Percentiles rank a stretch among this genome's conserved stretches.
Evolutionary conservation across 768 basidiomycete genomes (phyloP).

Genomic region (button mushroom (Agaricus bisporus)): DNA sequence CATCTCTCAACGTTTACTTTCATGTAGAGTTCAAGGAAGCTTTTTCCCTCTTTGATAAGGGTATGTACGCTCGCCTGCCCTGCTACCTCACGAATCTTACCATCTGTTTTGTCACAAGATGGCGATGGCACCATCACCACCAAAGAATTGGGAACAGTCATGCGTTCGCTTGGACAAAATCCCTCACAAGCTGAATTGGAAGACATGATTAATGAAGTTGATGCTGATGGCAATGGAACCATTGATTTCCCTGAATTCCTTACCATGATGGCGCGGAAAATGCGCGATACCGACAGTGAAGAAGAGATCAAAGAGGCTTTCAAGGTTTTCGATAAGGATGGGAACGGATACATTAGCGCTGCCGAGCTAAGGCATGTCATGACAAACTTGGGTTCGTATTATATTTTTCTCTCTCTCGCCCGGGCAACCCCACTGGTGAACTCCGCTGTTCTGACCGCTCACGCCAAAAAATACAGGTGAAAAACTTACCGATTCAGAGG

Average conservation of each 20-base stretch:
- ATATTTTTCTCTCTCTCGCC: no score
- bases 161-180: slow-evolving; percentile 39
- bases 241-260: slow-evolving; percentile 44
- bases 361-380: slow-evolving; percentile 92
- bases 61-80: slow-evolving; percentile 33
- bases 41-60: slow-evolving; percentile 96
- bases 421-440: no score
- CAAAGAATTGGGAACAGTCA: slow-evolving; percentile 37
- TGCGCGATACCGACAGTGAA: slow-evolving; percentile 25
- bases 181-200: slow-evolving; percentile 38
- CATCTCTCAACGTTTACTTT: slow-evolving; percentile 2
- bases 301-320: slow-evolving; percentile 37
- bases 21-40: slow-evolving; percentile 93
- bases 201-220: slow-evolving; percentile 39
- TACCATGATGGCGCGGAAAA: slow-evolving; percentile 32
- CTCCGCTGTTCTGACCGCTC: no score
- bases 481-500: slow-evolving; percentile 81
- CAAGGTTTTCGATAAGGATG: slow-evolving; percentile 89
- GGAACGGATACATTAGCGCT: slow-evolving; percentile 85
- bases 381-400: slow-evolving; percentile 75
- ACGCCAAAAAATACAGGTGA: slow-evolving; percentile 43
- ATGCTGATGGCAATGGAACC: slow-evolving; percentile 35
- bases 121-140: slow-evolving; percentile 43
- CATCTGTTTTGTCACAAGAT: slow-evolving; percentile 22
- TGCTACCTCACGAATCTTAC: slow-evolving; percentile 1